Conservation (phyloP, 2,329 filamentous ascomycete species). For the Alternaria brassicae region DNA sequence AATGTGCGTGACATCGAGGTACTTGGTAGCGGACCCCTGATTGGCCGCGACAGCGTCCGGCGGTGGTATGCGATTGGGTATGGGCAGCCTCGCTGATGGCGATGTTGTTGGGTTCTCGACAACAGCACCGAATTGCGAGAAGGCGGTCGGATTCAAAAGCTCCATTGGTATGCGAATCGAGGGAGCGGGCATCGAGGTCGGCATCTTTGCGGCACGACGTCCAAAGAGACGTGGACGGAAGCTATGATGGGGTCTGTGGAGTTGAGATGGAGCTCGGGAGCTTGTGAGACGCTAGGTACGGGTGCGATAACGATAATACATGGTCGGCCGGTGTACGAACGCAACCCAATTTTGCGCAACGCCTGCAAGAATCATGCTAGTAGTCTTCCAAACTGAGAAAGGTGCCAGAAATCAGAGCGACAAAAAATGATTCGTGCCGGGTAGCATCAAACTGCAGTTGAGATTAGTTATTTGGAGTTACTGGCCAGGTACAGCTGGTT, state of each 20-base stretch:
- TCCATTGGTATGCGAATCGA: conserved; percentile 62
- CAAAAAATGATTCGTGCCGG: not conserved
- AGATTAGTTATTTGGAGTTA: not conserved
- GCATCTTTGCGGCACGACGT: conserved; percentile 37
- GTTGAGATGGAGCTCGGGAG: conserved; percentile 18
- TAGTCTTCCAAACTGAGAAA: too few relatives aligned
- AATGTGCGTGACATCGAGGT: conserved; percentile 78
- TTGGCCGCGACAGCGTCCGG: conserved; percentile 68
- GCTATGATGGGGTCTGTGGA: conserved; percentile 8
- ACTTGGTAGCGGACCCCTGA: conserved; percentile 89
- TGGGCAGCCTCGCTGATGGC: conserved; percentile 55
- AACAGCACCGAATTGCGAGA: conserved; percentile 83
- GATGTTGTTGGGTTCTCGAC: conserved; percentile 72
- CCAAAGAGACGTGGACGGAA: not conserved
- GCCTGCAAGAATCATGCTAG: not conserved
- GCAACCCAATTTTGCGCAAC: not conserved
- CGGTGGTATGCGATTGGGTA: conserved; percentile 56
- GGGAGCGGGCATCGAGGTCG: conserved; percentile 50
- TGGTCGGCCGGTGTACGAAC: not conserved
- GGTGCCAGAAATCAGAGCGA: not conserved
- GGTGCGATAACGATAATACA: conserved; percentile 19
- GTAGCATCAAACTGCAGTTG: not conserved
- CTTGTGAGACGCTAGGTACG: conserved; percentile 24
- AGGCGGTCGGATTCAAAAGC: conserved; percentile 72
- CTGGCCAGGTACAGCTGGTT: conserved; percentile 1